Evolutionary conservation across 441 rosid species (phyloP), one percentile per base, ranked within the genome.

Genomic region (Erysimum cheiri): DNA sequence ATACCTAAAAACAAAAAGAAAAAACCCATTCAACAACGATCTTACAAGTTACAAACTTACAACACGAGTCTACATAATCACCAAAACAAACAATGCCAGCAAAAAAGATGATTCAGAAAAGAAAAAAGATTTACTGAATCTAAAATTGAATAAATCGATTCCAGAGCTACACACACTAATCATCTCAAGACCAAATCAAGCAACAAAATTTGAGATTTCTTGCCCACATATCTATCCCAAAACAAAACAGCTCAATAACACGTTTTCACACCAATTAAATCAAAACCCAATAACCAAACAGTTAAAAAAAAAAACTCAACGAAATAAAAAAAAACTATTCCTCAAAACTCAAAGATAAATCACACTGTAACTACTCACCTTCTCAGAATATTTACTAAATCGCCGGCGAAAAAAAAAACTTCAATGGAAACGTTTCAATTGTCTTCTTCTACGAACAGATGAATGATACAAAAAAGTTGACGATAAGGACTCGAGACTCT

Each of bases 401-500:
- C 67, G 63, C 56, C 61, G 61, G 60, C 3, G 52, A 13, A 4
- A 41, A 37, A 4, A 41, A 37, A 24, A 26, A 22, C 17, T 10
- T 6, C 39, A 41, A n/a, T 31, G 26, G 47, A 46, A 35, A 52
- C 8, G 22, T 19, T 32, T 22, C 1, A 35, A 50, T 58, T 44
- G 31, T 60, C 57, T 60, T 66, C 56, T 41, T 44, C 15, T 46
- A 67, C 4, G 49, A 68, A 46, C 33, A 2, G 13, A 68, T 37
- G 47, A 47, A 71, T 14, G 28, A 36, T 0, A 55, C 36, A 32
- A 24, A 24, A 70, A 55, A 61, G 74, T 63, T 58, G 10, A 49
- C 35, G 74, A 69, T 37, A 48, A 62, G 60, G 70, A 74, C 54
- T 69, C 29, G 14, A 24, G 64, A 67, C 48, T 67, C 62, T 44